Base-by-base conservation (phyloP, 1,284 basidiomycete species). In the Ustilago bromivora region DNA sequence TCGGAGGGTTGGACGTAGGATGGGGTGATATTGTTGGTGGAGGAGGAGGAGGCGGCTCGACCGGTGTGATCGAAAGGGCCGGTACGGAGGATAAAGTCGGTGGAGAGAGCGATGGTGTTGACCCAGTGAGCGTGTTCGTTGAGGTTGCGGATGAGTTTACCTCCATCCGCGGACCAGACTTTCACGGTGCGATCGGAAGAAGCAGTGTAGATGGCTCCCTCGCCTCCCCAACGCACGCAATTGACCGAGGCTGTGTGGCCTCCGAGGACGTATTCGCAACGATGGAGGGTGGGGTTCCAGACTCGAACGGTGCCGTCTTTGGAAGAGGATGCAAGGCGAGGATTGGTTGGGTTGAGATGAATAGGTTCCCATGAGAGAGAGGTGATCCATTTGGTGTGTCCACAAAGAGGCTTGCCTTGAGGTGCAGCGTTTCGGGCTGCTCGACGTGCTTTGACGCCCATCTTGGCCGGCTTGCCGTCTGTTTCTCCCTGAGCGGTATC, bases 71-170 rank as follows among this genome's bases (percentile, higher is more conserved):
- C 96, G 81, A 93, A 99, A 0, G 96, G 95, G 0, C 97, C 96
- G 0, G 96, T 98, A 4, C 96, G 92, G 10, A 98, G 89, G 15
- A 96, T 91, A 85, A 96, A 98, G 86, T 99, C 96, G 15, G 96
- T 97, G 83, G 95, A 96, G 63, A 99, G 89, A 2, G 96, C 92
- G 55, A 99, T 91, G 0, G 96, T 98, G 53, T 96, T 99, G 23
- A 99, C 96, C 96, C 96, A 98, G 85, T 99, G 97, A 0, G 96
- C 96, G 82, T 99, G 97, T 76, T 98, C 95, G 86, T 93, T 94
- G 34, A 99, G 88, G 0, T 92, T 92, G 41, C 90, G 87, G 41
- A 89, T 88, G 40, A 90, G 85, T 81, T 89, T 89, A n/a, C 90
- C 89, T 81, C 89, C 90, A 54, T 92, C 91, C 32, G 92, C 92